Evolutionary conservation across 805 yeast genomes (phyloP), one percentile per base, ranked within the genome.

Genomic region (Pichia pseudocactophila): DNA sequence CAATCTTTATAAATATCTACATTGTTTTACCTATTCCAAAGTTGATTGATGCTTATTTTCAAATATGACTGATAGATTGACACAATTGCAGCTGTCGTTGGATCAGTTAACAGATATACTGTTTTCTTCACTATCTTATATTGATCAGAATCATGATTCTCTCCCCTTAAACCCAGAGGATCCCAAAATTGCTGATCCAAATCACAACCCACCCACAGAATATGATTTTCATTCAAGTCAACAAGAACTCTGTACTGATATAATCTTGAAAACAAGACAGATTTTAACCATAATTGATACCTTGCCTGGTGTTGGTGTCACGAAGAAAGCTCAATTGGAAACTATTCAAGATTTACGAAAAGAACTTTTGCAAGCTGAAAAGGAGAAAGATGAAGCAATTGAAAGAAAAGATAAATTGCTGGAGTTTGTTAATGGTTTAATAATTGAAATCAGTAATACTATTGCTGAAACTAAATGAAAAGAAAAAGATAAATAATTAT

Each of bases 261-360:
- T 90, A 8, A 84, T 89, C 20, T 63, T 87, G 44, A 89, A 89
- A 56, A 76, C 94, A 5, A 74, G 94, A 52, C 97, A 92, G 59
- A 83, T 90, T 13, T 74, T 85, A 32, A 79, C 84, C 54, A 73
- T 90, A 22, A 88, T 90, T 32, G 94, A 85, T 56, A 78, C 95
- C 2, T 66, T 90, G 34, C 98, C 98, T 0, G 97, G 97, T 11
- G 85, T 87, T 2, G 96, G 94, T 8, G 89, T 82, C 1, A 76
- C 89, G 2, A 82, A 84, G 19, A 74, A 71, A 36, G 80, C 76
- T 42, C 97, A 89, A 61, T 58, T 88, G 57, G 62, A 65, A 22
- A 71, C 72, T 45, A 83, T 90, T 15, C 73, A 71, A 39, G 68
- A 66, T 12, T 64, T 92, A 37, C 82, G 84, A 38, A 57, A 59